These are phyloP conservation scores for Cutaneotrichosporon sp. DNA, from an alignment of 1,284 basidiomycete genomes.

Conservation along the genomic window DNA sequence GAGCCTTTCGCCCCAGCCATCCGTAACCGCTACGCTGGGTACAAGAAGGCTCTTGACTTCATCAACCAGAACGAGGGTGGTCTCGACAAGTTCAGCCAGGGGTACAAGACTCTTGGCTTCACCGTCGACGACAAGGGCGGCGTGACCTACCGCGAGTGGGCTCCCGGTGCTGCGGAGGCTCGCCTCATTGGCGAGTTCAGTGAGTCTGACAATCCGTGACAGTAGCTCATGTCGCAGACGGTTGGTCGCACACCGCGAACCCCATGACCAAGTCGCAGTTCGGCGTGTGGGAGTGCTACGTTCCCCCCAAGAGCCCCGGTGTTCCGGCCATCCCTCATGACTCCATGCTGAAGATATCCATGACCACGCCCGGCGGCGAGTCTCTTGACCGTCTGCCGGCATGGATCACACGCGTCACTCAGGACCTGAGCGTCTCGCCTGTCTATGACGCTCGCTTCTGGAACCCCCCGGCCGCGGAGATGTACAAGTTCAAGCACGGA, in stretches of 20 bases:
- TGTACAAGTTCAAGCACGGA: constrained; percentile 78
- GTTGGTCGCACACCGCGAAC: constrained; percentile 81
- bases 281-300: constrained; percentile 86
- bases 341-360: constrained; percentile 92
- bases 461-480: constrained; percentile 77
- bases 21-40: constrained; percentile 68
- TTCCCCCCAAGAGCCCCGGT: constrained; percentile 71
- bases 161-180: constrained; percentile 82
- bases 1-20: constrained; percentile 72
- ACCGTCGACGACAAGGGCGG: constrained; percentile 69
- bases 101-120: constrained; percentile 84
- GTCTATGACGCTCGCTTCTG: constrained; percentile 97
- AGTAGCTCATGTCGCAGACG: constrained; percentile 60
- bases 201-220: constrained; percentile 56
- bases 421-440: constrained; percentile 85
- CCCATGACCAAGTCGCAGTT: constrained; percentile 83
- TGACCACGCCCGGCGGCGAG: constrained; percentile 72
- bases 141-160: constrained; percentile 92
- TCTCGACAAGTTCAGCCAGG: constrained; percentile 82
- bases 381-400: constrained; percentile 88
- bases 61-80: constrained; percentile 81
- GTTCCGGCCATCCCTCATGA: constrained; percentile 87
- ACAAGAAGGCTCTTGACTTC: constrained; percentile 69
- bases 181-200: constrained; percentile 94
- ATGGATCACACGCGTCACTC: constrained; percentile 94